These are phyloP conservation scores for Dentipellis sp. DNA, from an alignment of 768 basidiomycete genomes.

Conservation along the genomic window DNA sequence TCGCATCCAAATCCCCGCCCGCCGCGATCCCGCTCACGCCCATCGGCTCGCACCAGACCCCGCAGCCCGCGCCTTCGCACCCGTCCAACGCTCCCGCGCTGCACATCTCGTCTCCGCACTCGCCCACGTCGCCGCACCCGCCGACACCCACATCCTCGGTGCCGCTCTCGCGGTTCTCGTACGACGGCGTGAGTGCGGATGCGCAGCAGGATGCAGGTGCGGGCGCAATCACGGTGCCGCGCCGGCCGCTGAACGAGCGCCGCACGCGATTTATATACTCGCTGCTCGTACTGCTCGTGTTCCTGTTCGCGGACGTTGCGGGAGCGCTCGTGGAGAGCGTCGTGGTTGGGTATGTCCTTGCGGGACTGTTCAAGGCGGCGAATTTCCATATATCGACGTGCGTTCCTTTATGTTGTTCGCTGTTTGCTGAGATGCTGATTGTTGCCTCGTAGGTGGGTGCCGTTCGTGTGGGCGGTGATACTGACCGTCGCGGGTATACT, in stretches of 20 bases:
- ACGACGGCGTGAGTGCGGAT: constrained; percentile 1
- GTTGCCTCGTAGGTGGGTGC: constrained; percentile 6
- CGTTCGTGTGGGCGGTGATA: constrained; percentile 14
- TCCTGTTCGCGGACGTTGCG: constrained; percentile 4
- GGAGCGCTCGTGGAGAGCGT: constrained; percentile 9
- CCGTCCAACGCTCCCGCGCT: not conserved
- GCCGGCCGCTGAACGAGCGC: constrained; percentile 6
- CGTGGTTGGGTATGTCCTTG: constrained; percentile 14
- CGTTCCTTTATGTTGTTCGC: constrained; percentile 1
- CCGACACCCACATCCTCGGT: not conserved
- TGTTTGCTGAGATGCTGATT: not conserved
- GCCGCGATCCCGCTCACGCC: not conserved
- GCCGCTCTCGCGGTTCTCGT: constrained; percentile 8
- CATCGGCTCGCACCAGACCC: not conserved
- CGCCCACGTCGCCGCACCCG: not conserved
- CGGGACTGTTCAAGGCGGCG: constrained; percentile 5
- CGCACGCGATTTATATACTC: constrained; percentile 11
- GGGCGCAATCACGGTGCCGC: not conserved
- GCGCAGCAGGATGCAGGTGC: not conserved
- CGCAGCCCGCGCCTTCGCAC: not conserved
- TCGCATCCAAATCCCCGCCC: not conserved
- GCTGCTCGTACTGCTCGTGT: constrained; percentile 10
- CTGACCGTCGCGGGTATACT: constrained; percentile 8
- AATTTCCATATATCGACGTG: constrained; percentile 14
- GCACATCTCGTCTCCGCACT: not conserved